Evolutionary conservation across 768 basidiomycete genomes (phyloP).

Genomic region (Naganishia antarctica): DNA sequence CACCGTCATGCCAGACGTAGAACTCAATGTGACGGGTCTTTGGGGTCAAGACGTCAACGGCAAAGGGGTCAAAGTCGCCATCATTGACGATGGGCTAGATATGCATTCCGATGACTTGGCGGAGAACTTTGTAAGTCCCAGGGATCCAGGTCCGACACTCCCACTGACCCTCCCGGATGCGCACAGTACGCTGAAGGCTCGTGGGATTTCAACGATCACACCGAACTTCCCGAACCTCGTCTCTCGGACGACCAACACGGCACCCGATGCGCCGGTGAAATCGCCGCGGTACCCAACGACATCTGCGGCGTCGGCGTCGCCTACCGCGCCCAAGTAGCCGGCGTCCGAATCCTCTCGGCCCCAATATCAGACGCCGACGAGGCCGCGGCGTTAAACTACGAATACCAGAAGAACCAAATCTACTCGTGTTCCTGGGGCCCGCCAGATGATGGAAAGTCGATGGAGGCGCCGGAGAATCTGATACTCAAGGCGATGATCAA

Average conservation of each 20-base stretch:
- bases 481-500: slow-evolving; percentile 92
- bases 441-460: slow-evolving; percentile 84
- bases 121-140: slow-evolving; percentile 76
- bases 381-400: slow-evolving; percentile 88
- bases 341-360: slow-evolving; percentile 89
- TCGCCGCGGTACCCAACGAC: slow-evolving; percentile 85
- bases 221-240: slow-evolving; percentile 74
- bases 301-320: slow-evolving; percentile 94
- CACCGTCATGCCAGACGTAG: slow-evolving; percentile 64
- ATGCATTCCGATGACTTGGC: slow-evolving; percentile 79
- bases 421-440: slow-evolving; percentile 99
- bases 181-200: slow-evolving; percentile 77
- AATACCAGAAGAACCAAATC: slow-evolving; percentile 82
- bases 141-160: background rate
- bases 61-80: slow-evolving; percentile 73
- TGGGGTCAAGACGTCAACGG: slow-evolving; percentile 92
- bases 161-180: background rate
- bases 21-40: slow-evolving; percentile 83
- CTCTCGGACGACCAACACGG: slow-evolving; percentile 92
- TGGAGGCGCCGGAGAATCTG: slow-evolving; percentile 88
- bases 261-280: slow-evolving; percentile 94
- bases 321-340: slow-evolving; percentile 83
- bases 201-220: slow-evolving; percentile 94
- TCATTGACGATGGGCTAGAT: slow-evolving; percentile 94
- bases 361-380: slow-evolving; percentile 94